A percentile compares a stretch with the other conserved stretches of the same genome.
Conservation (phyloP, 2,329 filamentous ascomycete species). For the Exserohilum rostratum region DNA sequence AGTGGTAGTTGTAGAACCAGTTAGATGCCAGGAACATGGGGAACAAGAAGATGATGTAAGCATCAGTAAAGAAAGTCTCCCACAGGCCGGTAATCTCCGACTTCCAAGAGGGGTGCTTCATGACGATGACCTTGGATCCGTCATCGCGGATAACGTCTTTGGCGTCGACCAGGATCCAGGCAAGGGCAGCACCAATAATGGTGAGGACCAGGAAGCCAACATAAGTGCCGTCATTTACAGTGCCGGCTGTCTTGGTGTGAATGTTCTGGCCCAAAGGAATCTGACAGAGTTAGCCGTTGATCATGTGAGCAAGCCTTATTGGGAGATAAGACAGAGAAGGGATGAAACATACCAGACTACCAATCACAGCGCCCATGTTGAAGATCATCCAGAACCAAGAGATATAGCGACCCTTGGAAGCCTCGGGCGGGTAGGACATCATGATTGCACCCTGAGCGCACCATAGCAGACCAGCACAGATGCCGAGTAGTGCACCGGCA, state of each 20-base stretch:
- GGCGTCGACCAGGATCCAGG: slow-evolving; percentile 73
- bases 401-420: slow-evolving; percentile 85
- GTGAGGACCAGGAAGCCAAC: slow-evolving; percentile 87
- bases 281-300: slow-evolving; percentile 40
- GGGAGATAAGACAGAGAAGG: slow-evolving; percentile 40
- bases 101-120: slow-evolving; percentile 89
- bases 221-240: slow-evolving; percentile 80
- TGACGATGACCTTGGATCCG: slow-evolving; percentile 78
- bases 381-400: slow-evolving; percentile 95
- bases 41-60: slow-evolving; percentile 76
- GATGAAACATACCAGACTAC: slow-evolving; percentile 65
- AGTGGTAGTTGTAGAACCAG: slow-evolving; percentile 81
- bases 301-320: not conserved
- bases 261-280: slow-evolving; percentile 78
- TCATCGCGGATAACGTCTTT: slow-evolving; percentile 75
- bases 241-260: slow-evolving; percentile 57
- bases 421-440: slow-evolving; percentile 86
- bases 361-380: slow-evolving; percentile 88
- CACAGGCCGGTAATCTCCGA: slow-evolving; percentile 78
- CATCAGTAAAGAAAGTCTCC: slow-evolving; percentile 72
- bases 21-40: slow-evolving; percentile 83
- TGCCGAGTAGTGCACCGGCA: slow-evolving; percentile 75
- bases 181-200: slow-evolving; percentile 70
- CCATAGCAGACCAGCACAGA: slow-evolving; percentile 82
- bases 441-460: slow-evolving; percentile 83